A percentile compares a stretch with the other conserved stretches of the same genome.
Evolutionary conservation across 768 basidiomycete species (phyloP).

Genomic region (Leccinum boreale): DNA sequence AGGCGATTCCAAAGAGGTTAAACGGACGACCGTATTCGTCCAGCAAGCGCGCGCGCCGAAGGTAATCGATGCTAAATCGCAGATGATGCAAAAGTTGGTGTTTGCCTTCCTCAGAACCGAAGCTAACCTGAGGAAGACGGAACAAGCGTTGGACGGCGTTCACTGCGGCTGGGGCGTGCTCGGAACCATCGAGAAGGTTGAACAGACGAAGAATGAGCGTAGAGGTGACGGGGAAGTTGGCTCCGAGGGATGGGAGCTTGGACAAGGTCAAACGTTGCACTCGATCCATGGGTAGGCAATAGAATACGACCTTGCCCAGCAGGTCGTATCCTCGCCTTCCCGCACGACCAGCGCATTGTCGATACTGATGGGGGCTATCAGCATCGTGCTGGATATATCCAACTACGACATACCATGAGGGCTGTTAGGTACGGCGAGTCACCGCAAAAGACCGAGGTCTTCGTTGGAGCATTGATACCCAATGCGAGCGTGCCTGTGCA

Average conservation of each 20-base stretch:
- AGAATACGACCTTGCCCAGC: constrained; percentile 70
- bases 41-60: constrained; percentile 55
- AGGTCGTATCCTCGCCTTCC: constrained; percentile 71
- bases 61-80: constrained; percentile 69
- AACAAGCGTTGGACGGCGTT: constrained; percentile 51
- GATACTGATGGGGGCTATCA: constrained; percentile 42
- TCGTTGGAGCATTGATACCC: constrained; percentile 73
- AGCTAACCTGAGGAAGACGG: constrained; percentile 55
- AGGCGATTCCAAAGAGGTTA: constrained; percentile 51
- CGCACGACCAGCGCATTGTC: constrained; percentile 72
- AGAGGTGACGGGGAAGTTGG: constrained; percentile 63
- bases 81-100: constrained; percentile 63
- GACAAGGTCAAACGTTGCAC: constrained; percentile 65
- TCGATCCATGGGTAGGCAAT: constrained; percentile 60
- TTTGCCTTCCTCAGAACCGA: constrained; percentile 51
- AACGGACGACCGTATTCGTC: constrained; percentile 53
- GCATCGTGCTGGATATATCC: neutral
- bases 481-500: constrained; percentile 61
- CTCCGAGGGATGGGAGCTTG: constrained; percentile 56
- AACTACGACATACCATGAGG: constrained; percentile 44
- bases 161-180: constrained; percentile 45
- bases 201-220: constrained; percentile 64
- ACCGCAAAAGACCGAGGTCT: constrained; percentile 60
- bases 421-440: constrained; percentile 61
- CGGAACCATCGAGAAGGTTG: constrained; percentile 62